Base-by-base conservation (phyloP, 768 basidiomycete species). In the Mycena haematopus region DNA sequence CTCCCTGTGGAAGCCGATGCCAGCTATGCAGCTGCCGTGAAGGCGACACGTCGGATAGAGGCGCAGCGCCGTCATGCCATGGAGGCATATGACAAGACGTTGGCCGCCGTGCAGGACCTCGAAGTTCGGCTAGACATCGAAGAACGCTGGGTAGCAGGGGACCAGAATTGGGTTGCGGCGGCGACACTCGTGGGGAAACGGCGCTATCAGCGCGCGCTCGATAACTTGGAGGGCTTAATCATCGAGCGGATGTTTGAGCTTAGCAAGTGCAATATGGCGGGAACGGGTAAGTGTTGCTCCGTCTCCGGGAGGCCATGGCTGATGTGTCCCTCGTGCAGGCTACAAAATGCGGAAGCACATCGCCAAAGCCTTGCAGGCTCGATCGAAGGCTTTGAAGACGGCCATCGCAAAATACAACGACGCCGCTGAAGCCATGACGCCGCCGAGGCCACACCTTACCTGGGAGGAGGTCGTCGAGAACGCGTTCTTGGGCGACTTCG, bases 231-330 rank as follows among this genome's bases (percentile, higher is more conserved):
- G 19, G 19, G 25, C 54, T 22, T 33, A 35, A 63, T 56, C 45
- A 63, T 40, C 29, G 58, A 9, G 40, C 40, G 40, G 17, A 38
- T 68, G 46, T 62, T 66, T 42, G 67, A 68, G 62, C 54, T 68
- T 7, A 40, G 52, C 7, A 63, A 63, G 38, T 38, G 63, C 21
- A 66, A 68, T 46, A 58, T 58, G 54, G 55, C 67, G 10, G 50
- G 56, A 21, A 68, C 67, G 2, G 67, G 65, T 68, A 22, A 21
- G 61, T 65, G 13, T 9, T 4, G 4, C 19, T 15, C 40, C 3
- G 9, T 42, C 4, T 42, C 9, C 36, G 36, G 15, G 8, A 15
- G 40, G 19, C 40, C 3, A 42, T 9, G 6, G 13, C 31, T 46
- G 19, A 29, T 25, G 24, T 4, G 17, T 47, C 17, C 15, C 42